A percentile compares a stretch with the other conserved stretches of the same genome.
Conservation (phyloP, 352 stramenopile species). For the Phytophthora multivora region DNA sequence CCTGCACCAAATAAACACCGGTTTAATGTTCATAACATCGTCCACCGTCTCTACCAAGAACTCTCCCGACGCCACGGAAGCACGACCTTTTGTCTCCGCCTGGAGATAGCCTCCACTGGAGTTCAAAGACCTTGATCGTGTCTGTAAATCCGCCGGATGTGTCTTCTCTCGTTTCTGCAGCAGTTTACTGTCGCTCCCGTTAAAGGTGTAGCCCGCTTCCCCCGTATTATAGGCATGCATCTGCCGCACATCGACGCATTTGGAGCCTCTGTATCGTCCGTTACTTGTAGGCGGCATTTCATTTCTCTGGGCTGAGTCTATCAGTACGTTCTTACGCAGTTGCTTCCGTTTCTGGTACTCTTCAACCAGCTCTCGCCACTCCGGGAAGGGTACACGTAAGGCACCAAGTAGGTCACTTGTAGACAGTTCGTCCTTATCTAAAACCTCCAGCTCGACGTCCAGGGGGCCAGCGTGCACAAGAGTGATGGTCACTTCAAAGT, state of each 20-base stretch:
- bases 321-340: constrained; percentile 2
- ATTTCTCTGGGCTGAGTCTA: constrained; percentile 2
- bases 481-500: constrained; percentile 63
- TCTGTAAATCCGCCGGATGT: constrained; percentile 31
- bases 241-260: constrained; percentile 28
- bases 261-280: constrained; percentile 13
- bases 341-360: constrained; percentile 46
- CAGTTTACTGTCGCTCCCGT: constrained; percentile 37
- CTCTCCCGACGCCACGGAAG: constrained; percentile 26
- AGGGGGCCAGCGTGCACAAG: constrained; percentile 58
- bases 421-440: constrained; percentile 73
- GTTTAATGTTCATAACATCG: constrained; percentile 45
- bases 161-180: not conserved
- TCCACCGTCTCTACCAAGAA: not conserved
- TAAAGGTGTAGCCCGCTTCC: constrained; percentile 4
- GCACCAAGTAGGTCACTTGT: constrained; percentile 70
- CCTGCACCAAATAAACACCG: constrained; percentile 73
- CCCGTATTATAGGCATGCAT: constrained; percentile 12
- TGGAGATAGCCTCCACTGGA: constrained; percentile 41
- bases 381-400: constrained; percentile 73
- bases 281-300: constrained; percentile 5
- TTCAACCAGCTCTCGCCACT: constrained; percentile 59
- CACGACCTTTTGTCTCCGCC: constrained; percentile 21
- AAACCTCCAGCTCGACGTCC: constrained; percentile 78
- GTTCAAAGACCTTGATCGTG: constrained; percentile 45